phyloP scores from a whole-genome alignment of 805 yeast genomes.

The Allodekkera sacchari region DNA sequence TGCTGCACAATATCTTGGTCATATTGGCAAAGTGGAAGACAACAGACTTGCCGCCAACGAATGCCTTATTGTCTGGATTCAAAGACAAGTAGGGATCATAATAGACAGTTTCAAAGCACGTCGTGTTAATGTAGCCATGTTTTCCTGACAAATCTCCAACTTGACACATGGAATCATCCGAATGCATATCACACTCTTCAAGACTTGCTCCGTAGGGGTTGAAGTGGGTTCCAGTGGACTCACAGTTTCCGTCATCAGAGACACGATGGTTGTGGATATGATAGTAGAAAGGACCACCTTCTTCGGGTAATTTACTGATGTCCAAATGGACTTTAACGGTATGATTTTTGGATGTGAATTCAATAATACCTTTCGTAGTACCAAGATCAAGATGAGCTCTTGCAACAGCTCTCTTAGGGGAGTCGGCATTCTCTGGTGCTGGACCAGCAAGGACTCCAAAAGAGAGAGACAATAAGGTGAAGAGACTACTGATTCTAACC shows the following conservation, averaged over 20 bases:
- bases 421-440: conserved; percentile 44
- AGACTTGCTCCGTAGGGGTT: conserved; percentile 55
- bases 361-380: conserved; percentile 41
- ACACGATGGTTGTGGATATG: conserved; percentile 58
- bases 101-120: conserved; percentile 58
- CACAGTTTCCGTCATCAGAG: conserved; percentile 44
- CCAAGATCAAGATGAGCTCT: conserved; percentile 49
- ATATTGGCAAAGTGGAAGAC: conserved; percentile 48
- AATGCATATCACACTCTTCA: conserved; percentile 38
- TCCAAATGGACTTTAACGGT: conserved; percentile 61
- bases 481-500: conserved; percentile 11
- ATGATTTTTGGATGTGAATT: conserved; percentile 52
- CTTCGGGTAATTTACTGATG: conserved; percentile 57
- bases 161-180: conserved; percentile 50
- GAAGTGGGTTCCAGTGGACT: conserved; percentile 47
- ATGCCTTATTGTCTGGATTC: conserved; percentile 46
- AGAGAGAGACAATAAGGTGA: conserved; percentile 35
- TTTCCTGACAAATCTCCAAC: conserved; percentile 74
- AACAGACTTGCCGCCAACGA: conserved; percentile 49
- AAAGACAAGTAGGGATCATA: conserved; percentile 60
- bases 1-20: conserved; percentile 56
- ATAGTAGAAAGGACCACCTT: conserved; percentile 61
- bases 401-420: conserved; percentile 44
- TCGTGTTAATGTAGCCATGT: conserved; percentile 64
- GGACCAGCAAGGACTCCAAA: conserved; percentile 10